Evolutionary conservation across 1,139 yeast genomes (phyloP), one percentile per base, ranked within the genome.

Genomic region (Saccharomyces pastorianus): DNA sequence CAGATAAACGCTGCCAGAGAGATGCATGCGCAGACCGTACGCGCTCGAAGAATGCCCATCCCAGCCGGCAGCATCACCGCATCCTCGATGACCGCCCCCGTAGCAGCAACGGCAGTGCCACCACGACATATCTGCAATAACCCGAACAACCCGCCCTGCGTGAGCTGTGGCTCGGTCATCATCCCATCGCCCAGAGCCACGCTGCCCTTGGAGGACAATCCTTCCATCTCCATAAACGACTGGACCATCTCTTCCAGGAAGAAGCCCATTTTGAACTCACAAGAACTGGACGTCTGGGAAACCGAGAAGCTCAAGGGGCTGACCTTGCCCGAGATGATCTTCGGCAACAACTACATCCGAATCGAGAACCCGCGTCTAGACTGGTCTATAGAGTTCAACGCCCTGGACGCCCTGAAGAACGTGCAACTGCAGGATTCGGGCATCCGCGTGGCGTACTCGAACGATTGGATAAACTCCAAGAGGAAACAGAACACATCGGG

Each of bases 281-380:
- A 72, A 2, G 96, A 90, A 66, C 79, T 93, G 56, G 97, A 90
- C 57, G 73, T 72, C 9, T 78, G 85, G 61, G 85, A 82, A 56
- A 63, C 58, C 6, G 8, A 31, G 27, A 54, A 60, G 46, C 69
- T 79, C 54, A 77, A 85, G 55, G 82, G 83, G 8, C 81, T 93
- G 60, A 96, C 98, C 0, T 73, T 93, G 52, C 99, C 99, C 0
- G 99, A 93, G 67, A 93, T 93, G 99, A 90, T 93, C n/a, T 93
- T 93, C 72, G 98, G 98, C n/a, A 83, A 88, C 61, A 91, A 88
- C 67, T 71, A 72, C 56, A 83, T 90, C n/a, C 76, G 74, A 51
- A 67, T 88, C 7, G 66, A 66, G 61, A 76, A 80, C 61, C 59
- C 63, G 14, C 56, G 61, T 32, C 62, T 72, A 34, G 63, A 79